Conservation (phyloP, 2,329 filamentous ascomycete genomes). For the Phialophora chinensis region DNA sequence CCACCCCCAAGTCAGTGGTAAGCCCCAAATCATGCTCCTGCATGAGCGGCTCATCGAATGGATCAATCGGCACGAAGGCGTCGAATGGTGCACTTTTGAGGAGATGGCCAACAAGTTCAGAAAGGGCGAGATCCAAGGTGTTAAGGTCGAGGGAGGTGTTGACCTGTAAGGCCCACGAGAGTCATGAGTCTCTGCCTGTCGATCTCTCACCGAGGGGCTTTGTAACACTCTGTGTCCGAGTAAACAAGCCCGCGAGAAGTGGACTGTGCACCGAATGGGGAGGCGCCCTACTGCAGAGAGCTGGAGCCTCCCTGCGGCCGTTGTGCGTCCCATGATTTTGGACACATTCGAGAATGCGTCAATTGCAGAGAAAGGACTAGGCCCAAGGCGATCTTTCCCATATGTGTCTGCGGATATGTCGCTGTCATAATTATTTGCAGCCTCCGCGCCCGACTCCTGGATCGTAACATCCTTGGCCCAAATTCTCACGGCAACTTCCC, state of each 20-base stretch:
- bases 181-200: background rate
- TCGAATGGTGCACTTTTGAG: constrained; percentile 62
- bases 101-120: constrained; percentile 75
- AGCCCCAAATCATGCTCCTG: constrained; percentile 55
- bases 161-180: constrained; percentile 12
- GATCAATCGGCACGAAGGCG: constrained; percentile 53
- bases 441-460: background rate
- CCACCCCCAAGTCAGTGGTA: constrained; percentile 57
- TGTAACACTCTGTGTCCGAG: background rate
- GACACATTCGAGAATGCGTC: constrained; percentile 19
- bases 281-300: constrained; percentile 9
- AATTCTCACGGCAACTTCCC: constrained; percentile 7
- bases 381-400: constrained; percentile 6
- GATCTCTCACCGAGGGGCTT: background rate
- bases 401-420: background rate
- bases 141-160: constrained; percentile 42
- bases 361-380: background rate
- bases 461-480: background rate
- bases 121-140: constrained; percentile 48
- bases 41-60: constrained; percentile 56
- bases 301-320: constrained; percentile 6
- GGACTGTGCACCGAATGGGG: background rate
- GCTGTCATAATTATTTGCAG: background rate
- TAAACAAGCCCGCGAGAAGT: background rate
- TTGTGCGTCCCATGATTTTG: constrained; percentile 6